A percentile compares a stretch with the other conserved stretches of the same genome.
These are phyloP conservation scores for Phalaenopsis aphrodite DNA, from an alignment of 106 monocot species.

Conservation along the genomic window DNA sequence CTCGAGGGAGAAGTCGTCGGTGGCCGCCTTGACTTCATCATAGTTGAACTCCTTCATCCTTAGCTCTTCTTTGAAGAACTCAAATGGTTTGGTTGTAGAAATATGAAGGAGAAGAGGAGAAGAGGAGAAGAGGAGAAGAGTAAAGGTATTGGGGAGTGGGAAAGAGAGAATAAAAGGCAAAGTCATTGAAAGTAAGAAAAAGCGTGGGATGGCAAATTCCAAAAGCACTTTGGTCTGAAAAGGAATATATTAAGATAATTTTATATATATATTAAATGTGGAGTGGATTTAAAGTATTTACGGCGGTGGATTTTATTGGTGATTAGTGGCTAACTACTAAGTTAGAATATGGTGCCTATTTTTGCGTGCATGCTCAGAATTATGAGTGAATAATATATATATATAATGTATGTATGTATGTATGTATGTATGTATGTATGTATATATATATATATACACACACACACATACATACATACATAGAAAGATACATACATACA, in stretches of 20 bases:
- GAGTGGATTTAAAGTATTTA: too few relatives aligned
- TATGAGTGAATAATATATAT: too few relatives aligned
- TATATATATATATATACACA: too few relatives aligned
- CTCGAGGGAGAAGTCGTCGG: conserved; percentile 49
- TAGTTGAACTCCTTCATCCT: conserved; percentile 66
- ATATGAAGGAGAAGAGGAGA: background rate
- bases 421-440: too few relatives aligned
- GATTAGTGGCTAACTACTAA: too few relatives aligned
- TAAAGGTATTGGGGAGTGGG: background rate
- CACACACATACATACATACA: too few relatives aligned
- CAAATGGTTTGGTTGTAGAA: background rate
- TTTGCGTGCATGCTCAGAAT: too few relatives aligned
- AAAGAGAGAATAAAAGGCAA: conserved; percentile 4
- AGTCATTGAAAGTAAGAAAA: background rate
- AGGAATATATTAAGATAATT: background rate
- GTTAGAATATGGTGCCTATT: too few relatives aligned
- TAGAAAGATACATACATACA: too few relatives aligned
- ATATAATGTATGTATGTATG: too few relatives aligned
- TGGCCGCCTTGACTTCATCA: conserved; percentile 45
- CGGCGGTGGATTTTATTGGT: too few relatives aligned
- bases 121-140: background rate
- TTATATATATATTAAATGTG: too few relatives aligned
- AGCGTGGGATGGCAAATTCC: conserved; percentile 5
- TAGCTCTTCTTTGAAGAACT: background rate
- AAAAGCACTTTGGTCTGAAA: background rate